These are phyloP conservation scores for Rhodamnia rubescens DNA, from an alignment of 345 rosid species.

Conservation along the genomic window DNA sequence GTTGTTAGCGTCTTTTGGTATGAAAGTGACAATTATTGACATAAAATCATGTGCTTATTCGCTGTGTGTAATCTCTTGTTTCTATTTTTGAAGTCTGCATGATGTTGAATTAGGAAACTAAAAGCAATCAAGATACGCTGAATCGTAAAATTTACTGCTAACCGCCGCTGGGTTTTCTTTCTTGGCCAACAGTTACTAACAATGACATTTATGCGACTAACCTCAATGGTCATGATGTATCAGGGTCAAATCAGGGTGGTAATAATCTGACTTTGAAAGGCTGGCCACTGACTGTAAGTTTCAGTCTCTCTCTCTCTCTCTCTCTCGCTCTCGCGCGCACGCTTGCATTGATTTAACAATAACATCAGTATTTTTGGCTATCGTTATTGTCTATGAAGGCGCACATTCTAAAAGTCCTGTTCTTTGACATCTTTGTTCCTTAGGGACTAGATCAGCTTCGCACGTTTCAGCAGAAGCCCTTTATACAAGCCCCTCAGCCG, in stretches of 20 bases:
- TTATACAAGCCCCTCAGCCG: slow-evolving; percentile 79
- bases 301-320: not conserved
- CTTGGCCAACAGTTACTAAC: not conserved
- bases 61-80: not conserved
- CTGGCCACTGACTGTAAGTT: slow-evolving; percentile 86
- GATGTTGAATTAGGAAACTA: not conserved
- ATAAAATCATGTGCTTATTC: not conserved
- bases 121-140: not conserved
- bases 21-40: not conserved
- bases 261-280: slow-evolving; percentile 90
- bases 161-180: not conserved
- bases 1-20: not conserved
- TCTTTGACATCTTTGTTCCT: slow-evolving; percentile 5
- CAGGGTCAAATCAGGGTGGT: slow-evolving; percentile 88
- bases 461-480: slow-evolving; percentile 72
- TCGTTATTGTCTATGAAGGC: not conserved
- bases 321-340: not conserved
- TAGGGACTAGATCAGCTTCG: slow-evolving; percentile 74
- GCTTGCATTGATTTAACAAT: not conserved
- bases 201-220: not conserved
- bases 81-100: not conserved
- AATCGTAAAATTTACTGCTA: not conserved
- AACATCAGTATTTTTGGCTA: not conserved
- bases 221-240: slow-evolving; percentile 4
- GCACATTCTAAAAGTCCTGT: not conserved